A percentile compares a stretch with the other conserved stretches of the same genome.
Conservation (phyloP, 495 filamentous ascomycete species). For the Chaetomium cochliodes region DNA sequence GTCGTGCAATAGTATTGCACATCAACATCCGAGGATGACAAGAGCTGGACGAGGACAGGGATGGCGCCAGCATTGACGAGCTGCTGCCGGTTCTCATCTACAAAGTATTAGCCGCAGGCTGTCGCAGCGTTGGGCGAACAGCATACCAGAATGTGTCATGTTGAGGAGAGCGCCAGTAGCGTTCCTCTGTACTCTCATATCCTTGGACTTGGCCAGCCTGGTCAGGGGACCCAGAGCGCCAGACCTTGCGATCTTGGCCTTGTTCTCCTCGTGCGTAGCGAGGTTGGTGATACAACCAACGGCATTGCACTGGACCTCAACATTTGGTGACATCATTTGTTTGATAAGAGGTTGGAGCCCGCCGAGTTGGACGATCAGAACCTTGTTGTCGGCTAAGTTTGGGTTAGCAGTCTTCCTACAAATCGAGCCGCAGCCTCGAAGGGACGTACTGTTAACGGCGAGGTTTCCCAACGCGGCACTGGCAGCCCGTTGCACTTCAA, state of each 20-base stretch:
- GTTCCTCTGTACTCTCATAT: slow-evolving; percentile 97
- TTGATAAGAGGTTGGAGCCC: slow-evolving; percentile 89
- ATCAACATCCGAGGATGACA: slow-evolving; percentile 89
- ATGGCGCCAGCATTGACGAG: slow-evolving; percentile 95
- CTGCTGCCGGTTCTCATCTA: slow-evolving; percentile 96
- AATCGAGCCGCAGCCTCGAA: background rate
- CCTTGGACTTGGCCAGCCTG: slow-evolving; percentile 89
- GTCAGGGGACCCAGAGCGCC: slow-evolving; percentile 90
- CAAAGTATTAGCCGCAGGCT: slow-evolving; percentile 30
- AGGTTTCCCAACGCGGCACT: slow-evolving; percentile 95
- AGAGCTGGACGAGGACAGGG: slow-evolving; percentile 89
- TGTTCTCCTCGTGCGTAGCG: slow-evolving; percentile 98
- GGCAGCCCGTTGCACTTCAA: slow-evolving; percentile 94
- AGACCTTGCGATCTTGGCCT: slow-evolving; percentile 95
- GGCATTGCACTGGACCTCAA: slow-evolving; percentile 98
- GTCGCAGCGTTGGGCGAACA: background rate
- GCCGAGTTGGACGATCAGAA: slow-evolving; percentile 87
- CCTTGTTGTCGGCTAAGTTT: slow-evolving; percentile 88
- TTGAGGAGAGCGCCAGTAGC: slow-evolving; percentile 94
- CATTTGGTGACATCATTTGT: slow-evolving; percentile 98
- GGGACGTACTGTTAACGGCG: slow-evolving; percentile 83
- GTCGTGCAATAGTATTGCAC: slow-evolving; percentile 99
- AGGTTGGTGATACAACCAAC: slow-evolving; percentile 98
- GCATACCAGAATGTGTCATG: slow-evolving; percentile 97
- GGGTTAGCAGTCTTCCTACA: slow-evolving; percentile 46